phyloP scores from a whole-genome alignment of 495 filamentous ascomycete genomes.

The Daldinia caldariorum region DNA sequence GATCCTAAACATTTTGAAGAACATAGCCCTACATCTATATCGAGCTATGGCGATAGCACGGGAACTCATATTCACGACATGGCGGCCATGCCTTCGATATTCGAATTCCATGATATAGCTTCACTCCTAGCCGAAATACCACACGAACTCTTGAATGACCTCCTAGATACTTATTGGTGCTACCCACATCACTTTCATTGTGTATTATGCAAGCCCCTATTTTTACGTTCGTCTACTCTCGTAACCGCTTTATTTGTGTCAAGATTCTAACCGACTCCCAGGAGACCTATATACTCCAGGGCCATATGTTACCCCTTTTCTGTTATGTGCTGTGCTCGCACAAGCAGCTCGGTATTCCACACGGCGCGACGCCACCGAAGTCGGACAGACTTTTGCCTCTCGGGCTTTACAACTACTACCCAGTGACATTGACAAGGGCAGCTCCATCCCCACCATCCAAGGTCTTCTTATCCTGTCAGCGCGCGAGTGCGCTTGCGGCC shows the following conservation, averaged over 20 bases:
- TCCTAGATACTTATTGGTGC: slow-evolving; percentile 18
- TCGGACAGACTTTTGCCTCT: neutral
- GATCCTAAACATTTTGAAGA: slow-evolving; percentile 18
- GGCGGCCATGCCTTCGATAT: neutral
- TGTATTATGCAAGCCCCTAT: slow-evolving; percentile 21
- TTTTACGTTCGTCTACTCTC: slow-evolving; percentile 10
- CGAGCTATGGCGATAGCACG: neutral
- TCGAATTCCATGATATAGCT: neutral
- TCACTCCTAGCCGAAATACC: neutral
- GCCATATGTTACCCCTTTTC: slow-evolving; percentile 1
- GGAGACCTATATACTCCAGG: neutral
- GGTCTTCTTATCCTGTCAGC: neutral
- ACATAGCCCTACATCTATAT: neutral
- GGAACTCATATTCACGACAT: neutral
- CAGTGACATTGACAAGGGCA: neutral
- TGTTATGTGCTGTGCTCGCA: neutral
- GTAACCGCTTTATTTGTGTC: neutral
- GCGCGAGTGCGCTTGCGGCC: neutral
- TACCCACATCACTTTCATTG: slow-evolving; percentile 24
- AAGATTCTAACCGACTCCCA: neutral
- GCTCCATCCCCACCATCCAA: neutral
- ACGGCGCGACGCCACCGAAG: neutral
- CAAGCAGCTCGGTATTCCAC: neutral
- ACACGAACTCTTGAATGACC: slow-evolving; percentile 1
- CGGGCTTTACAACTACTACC: neutral